phyloP scores from a whole-genome alignment of 2,329 filamentous ascomycete genomes.

The Myotisia sp. region DNA sequence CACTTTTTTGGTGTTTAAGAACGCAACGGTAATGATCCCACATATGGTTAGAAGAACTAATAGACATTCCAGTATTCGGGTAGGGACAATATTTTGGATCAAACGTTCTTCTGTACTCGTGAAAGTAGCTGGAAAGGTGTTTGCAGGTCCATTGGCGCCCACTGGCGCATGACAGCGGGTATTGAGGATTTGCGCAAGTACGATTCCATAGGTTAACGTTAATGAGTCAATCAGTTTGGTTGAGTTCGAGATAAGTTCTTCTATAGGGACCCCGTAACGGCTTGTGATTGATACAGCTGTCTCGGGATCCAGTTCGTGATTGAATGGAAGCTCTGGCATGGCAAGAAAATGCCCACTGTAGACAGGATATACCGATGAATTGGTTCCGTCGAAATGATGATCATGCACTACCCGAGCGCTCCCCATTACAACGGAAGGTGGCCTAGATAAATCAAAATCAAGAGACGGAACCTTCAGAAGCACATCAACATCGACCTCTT shows the following conservation, averaged over 20 bases:
- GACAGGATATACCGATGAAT: too few species aligned
- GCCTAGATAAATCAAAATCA: neutral
- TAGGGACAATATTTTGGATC: slow-evolving; percentile 4
- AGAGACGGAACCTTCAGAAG: neutral
- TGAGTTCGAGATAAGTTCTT: too few species aligned
- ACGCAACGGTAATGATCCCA: neutral
- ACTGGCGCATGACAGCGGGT: neutral
- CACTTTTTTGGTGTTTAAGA: slow-evolving; percentile 7
- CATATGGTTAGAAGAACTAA: slow-evolving; percentile 6
- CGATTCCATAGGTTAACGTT: neutral
- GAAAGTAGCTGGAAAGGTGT: too few species aligned
- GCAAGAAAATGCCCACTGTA: too few species aligned
- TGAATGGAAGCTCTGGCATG: neutral
- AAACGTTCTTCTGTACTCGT: too few species aligned
- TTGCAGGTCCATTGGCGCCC: too few species aligned
- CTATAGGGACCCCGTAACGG: neutral
- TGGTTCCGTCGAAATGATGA: slow-evolving; percentile 1
- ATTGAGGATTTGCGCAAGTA: neutral
- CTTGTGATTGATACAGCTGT: neutral
- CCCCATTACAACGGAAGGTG: slow-evolving; percentile 1
- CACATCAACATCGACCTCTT: slow-evolving; percentile 3
- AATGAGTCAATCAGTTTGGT: neutral
- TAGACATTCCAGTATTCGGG: slow-evolving; percentile 4
- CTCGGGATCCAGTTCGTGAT: neutral
- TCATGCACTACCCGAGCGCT: neutral